A percentile compares a stretch with the other conserved stretches of the same genome.
Conservation (phyloP, 2,329 filamentous ascomycete genomes). For the Alternaria postmessia region DNA sequence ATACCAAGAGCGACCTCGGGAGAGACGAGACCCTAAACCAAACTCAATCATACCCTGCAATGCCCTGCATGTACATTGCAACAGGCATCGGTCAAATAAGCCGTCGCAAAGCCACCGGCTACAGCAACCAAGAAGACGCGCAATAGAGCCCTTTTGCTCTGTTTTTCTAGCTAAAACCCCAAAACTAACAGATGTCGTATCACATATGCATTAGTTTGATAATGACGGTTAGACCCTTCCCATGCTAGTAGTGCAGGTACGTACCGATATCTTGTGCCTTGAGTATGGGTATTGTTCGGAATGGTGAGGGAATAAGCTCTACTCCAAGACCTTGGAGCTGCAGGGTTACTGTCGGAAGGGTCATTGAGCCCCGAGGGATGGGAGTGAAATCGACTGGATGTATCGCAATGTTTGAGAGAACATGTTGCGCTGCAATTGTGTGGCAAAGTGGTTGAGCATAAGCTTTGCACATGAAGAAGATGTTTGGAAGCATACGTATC, state of each 20-base stretch:
- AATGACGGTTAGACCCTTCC: not conserved
- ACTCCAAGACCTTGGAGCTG: constrained; percentile 5
- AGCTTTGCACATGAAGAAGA: not conserved
- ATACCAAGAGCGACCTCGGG: not conserved
- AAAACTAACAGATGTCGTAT: not conserved
- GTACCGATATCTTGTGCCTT: not conserved
- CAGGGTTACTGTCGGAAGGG: not conserved
- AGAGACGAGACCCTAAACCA: not conserved
- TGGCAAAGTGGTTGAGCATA: not conserved
- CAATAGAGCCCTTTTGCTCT: constrained; percentile 1
- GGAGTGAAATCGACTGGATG: not conserved
- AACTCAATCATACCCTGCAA: not conserved
- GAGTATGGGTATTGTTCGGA: not conserved
- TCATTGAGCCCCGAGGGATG: not conserved
- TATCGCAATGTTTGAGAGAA: not conserved
- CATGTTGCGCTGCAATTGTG: not conserved
- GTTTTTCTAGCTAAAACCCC: not conserved
- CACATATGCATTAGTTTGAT: not conserved
- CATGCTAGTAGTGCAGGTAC: not conserved
- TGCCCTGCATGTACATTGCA: not conserved
- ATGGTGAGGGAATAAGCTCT: constrained; percentile 7
- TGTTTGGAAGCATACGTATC: not conserved
- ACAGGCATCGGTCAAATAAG: not conserved
- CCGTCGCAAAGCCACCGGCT: not conserved
- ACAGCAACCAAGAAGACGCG: not conserved